phyloP scores from a whole-genome alignment of 2,329 filamentous ascomycete species.

The Monosporascus sp. region DNA sequence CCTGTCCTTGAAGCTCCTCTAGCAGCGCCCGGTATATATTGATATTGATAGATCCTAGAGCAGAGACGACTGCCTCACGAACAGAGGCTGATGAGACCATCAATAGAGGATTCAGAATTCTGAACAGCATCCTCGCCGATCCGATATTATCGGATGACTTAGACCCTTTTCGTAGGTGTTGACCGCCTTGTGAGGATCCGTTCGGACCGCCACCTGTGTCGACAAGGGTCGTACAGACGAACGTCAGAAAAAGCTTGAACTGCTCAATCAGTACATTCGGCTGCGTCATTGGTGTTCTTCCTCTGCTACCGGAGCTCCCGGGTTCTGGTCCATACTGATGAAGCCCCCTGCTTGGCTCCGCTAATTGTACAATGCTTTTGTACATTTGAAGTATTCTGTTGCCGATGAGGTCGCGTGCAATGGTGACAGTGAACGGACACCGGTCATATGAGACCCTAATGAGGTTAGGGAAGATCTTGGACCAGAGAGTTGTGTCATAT shows the following conservation, averaged over 20 bases:
- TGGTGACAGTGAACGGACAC: slow-evolving; percentile 84
- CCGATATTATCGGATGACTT: slow-evolving; percentile 73
- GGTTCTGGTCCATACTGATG: slow-evolving; percentile 55
- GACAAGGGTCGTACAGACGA: slow-evolving; percentile 91
- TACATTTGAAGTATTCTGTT: slow-evolving; percentile 92
- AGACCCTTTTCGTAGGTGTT: slow-evolving; percentile 79
- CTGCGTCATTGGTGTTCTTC: slow-evolving; percentile 61
- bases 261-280: slow-evolving; percentile 90
- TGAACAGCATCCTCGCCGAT: slow-evolving; percentile 84
- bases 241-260: slow-evolving; percentile 96
- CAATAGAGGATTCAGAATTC: slow-evolving; percentile 82
- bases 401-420: slow-evolving; percentile 88
- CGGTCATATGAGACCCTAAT: slow-evolving; percentile 85
- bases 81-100: slow-evolving; percentile 76
- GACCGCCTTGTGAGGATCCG: slow-evolving; percentile 49
- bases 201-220: slow-evolving; percentile 67
- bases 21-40: slow-evolving; percentile 88
- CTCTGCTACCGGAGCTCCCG: slow-evolving; percentile 45
- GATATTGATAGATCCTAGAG: slow-evolving; percentile 90
- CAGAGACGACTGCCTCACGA: slow-evolving; percentile 82
- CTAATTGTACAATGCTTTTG: slow-evolving; percentile 71
- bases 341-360: slow-evolving; percentile 63
- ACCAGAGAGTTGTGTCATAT: slow-evolving; percentile 93
- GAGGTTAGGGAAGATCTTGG: slow-evolving; percentile 95
- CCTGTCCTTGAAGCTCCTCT: slow-evolving; percentile 83